Conservation (phyloP, 176 grass and related monocot genomes). For the Juncus inflexus region DNA sequence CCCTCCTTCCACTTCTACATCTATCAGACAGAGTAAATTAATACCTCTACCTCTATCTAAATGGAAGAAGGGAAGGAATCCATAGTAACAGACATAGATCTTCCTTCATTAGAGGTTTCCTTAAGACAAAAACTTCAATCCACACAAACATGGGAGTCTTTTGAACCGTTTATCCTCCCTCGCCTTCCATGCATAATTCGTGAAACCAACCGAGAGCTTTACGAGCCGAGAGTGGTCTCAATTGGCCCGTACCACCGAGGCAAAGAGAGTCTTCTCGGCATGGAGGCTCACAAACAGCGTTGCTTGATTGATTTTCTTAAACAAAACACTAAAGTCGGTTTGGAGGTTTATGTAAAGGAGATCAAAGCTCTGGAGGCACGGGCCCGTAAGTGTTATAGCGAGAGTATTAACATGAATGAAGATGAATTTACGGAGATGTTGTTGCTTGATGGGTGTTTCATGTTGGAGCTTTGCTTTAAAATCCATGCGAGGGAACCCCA, state of each 20-base stretch:
- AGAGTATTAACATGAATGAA: not conserved
- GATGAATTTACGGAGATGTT: conserved; percentile 18
- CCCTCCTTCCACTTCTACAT: no score
- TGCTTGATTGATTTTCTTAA: conserved; percentile 23
- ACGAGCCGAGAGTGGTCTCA: conserved; percentile 27
- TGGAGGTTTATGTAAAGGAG: not conserved
- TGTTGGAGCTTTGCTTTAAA: not conserved
- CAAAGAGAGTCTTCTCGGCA: not conserved
- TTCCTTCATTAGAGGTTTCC: conserved; percentile 10
- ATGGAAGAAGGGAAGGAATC: conserved; percentile 4
- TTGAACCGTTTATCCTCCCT: no score
- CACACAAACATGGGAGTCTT: conserved; percentile 10
- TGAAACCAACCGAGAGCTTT: conserved; percentile 1
- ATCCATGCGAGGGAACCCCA: not conserved
- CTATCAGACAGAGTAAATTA: no score
- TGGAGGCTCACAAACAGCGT: conserved; percentile 26
- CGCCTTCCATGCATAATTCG: no score
- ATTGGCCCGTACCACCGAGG: not conserved
- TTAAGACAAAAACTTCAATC: conserved; percentile 1
- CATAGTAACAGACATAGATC: conserved; percentile 11
- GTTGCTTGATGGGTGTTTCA: conserved; percentile 1
- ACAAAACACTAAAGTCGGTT: not conserved
- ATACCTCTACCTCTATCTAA: not conserved
- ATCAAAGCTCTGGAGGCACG: not conserved
- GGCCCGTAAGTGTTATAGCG: not conserved